Evolutionary conservation across 2,329 filamentous ascomycete species (phyloP), one percentile per base, ranked within the genome.

Genomic region (Cucurbitaria berberidis): DNA sequence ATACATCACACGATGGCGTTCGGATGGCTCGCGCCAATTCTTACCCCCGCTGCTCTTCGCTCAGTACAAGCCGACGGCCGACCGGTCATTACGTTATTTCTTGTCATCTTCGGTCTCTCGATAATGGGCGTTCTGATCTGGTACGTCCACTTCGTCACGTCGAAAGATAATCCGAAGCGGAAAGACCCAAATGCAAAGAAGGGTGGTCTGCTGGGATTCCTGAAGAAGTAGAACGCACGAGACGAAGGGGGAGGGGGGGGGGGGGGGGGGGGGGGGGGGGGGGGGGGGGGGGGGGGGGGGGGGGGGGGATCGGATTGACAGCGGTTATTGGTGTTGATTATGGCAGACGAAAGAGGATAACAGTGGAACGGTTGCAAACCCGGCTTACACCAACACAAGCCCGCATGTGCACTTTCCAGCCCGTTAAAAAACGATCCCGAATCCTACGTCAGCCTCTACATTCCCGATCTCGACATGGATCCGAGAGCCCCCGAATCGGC

Each of bases 11-110:
- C 43, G 18, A 69, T 70, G 67, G 65, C 61, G 29, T 66, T 65
- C 57, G 66, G 67, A 7, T 70, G 62, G 48, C 67, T 70, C 42
- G 66, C 67, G 42, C 67, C 67, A 10, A 69, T 70, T n/a, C 66
- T 68, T 27, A 70, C 68, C 16, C 68, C 68, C 3, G 56, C 64
- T 21, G 68, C 68, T n/a, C 56, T 70, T 32, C 68, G 68, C 48
- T 68, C 65, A 26, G 66, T 70, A n/a, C 60, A 70, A 51, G 66
- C 66, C 27, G 68, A 93, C 72, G 89, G 90, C 10, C 88, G 93
- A 2, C 95, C 93, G 15, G 92, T 98, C 65, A 85, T 96, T 63
- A 88, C 88, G 16, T 96, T 92, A 0, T 77, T 90, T 52, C 93
- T 98, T 76, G 85, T 93, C 43, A 78, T 96, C 51, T 82, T 86